These are phyloP conservation scores for Fusarium sulawesiense DNA, from an alignment of 2,329 filamentous ascomycete species.

Conservation along the genomic window DNA sequence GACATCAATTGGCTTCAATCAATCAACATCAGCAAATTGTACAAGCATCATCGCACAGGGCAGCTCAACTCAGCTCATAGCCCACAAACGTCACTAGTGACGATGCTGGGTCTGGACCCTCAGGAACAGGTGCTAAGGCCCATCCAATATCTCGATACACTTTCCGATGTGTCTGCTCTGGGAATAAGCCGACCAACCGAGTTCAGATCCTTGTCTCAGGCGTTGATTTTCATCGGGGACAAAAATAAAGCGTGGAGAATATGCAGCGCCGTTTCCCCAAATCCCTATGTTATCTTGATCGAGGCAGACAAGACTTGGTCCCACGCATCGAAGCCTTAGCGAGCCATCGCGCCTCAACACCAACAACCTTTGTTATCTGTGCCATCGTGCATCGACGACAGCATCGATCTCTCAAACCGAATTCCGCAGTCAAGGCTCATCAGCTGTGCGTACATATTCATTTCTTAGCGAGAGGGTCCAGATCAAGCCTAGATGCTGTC, in stretches of 20 bases:
- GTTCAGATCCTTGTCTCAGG: slow-evolving; percentile 4
- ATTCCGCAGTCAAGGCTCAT: slow-evolving; percentile 1
- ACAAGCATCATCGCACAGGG: background rate
- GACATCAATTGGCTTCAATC: background rate
- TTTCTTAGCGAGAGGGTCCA: background rate
- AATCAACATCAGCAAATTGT: background rate
- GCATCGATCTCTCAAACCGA: slow-evolving; percentile 18
- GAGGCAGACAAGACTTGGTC: slow-evolving; percentile 13
- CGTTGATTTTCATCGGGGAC: slow-evolving; percentile 1
- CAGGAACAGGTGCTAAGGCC: slow-evolving; percentile 14
- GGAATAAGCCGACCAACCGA: background rate
- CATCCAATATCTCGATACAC: slow-evolving; percentile 12
- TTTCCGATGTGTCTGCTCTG: slow-evolving; percentile 7
- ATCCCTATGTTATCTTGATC: slow-evolving; percentile 19
- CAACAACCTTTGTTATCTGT: slow-evolving; percentile 11
- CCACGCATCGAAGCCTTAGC: slow-evolving; percentile 29
- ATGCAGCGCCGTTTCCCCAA: slow-evolving; percentile 3
- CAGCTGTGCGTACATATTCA: background rate
- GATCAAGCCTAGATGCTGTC: background rate
- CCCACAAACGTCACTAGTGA: slow-evolving; percentile 23
- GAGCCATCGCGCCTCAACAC: slow-evolving; percentile 37
- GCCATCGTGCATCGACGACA: slow-evolving; percentile 22
- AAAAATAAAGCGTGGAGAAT: slow-evolving; percentile 14
- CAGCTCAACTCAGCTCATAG: slow-evolving; percentile 1
- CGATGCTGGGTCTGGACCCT: slow-evolving; percentile 13